Percentiles rank a stretch among this genome's conserved stretches.
Evolutionary conservation across 2,329 filamentous ascomycete genomes (phyloP).

Genomic region (Neocucurbitaria cava): DNA sequence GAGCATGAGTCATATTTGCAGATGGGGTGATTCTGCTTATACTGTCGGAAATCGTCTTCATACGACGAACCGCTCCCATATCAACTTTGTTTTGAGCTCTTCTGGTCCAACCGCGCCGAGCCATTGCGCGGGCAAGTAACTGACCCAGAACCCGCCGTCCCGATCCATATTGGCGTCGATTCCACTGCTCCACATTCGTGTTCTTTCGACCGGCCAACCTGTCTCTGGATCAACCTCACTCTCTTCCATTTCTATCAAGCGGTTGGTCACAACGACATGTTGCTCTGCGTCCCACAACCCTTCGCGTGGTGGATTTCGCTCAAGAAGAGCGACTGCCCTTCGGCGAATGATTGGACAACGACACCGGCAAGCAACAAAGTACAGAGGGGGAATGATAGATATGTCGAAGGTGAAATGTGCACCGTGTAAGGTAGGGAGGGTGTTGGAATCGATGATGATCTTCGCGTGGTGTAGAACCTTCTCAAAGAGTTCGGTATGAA

Average conservation of each 20-base stretch:
- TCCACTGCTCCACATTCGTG: conserved; percentile 21
- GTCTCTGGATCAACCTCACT: conserved; percentile 20
- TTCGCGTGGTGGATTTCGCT: conserved; percentile 27
- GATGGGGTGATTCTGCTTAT: not conserved
- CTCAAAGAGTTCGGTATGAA: conserved; percentile 23
- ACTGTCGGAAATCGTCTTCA: not conserved
- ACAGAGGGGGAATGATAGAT: conserved; percentile 20
- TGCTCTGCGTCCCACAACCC: conserved; percentile 28
- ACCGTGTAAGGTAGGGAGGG: conserved; percentile 1
- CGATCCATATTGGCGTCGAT: conserved; percentile 26
- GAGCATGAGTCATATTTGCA: too few species aligned
- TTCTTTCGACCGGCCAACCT: conserved; percentile 24
- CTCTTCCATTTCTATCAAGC: conserved; percentile 32
- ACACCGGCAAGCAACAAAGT: conserved; percentile 20
- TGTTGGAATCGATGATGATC: conserved; percentile 23
- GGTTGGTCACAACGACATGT: conserved; percentile 19
- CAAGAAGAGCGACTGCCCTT: conserved; percentile 24
- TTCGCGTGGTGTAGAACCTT: conserved; percentile 22
- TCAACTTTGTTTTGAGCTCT: not conserved
- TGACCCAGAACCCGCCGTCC: conserved; percentile 21
- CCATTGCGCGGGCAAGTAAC: conserved; percentile 3
- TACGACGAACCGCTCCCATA: not conserved
- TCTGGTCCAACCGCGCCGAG: not conserved
- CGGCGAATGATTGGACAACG: conserved; percentile 31
- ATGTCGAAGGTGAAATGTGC: conserved; percentile 32